Percentiles rank a stretch among this genome's conserved stretches.
These are phyloP conservation scores for Furcasterigmium sp. DNA, from an alignment of 2,329 filamentous ascomycete species.

Conservation along the genomic window DNA sequence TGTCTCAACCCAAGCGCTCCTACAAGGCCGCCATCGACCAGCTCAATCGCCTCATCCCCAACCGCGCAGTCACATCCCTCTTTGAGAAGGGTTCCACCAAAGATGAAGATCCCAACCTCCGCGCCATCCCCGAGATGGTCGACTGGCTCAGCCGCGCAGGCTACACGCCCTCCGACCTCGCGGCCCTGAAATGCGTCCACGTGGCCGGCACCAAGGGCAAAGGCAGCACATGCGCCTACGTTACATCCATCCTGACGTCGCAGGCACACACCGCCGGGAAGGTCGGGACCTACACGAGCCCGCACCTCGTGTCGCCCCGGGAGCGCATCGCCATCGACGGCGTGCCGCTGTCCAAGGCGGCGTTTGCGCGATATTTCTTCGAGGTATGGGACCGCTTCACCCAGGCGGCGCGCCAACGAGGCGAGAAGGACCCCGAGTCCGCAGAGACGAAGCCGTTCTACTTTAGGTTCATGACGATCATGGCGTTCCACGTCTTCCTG, in stretches of 20 bases:
- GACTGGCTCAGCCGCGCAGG: conserved; percentile 72
- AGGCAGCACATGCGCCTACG: conserved; percentile 80
- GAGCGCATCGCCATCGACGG: conserved; percentile 83
- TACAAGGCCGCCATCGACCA: conserved; percentile 10
- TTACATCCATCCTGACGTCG: conserved; percentile 64
- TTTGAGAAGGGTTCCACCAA: conserved; percentile 34
- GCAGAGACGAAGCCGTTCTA: conserved; percentile 75
- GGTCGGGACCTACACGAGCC: conserved; percentile 79
- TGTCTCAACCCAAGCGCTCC: conserved; percentile 3
- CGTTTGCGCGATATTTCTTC: conserved; percentile 76
- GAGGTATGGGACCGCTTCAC: conserved; percentile 69
- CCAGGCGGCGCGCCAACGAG: conserved; percentile 26
- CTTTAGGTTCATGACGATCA: conserved; percentile 84
- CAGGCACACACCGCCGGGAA: conserved; percentile 20
- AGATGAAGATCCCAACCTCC: conserved; percentile 54
- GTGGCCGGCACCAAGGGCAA: conserved; percentile 94
- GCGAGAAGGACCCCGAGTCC: conserved; percentile 41
- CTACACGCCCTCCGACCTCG: conserved; percentile 50
- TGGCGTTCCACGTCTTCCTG: conserved; percentile 82
- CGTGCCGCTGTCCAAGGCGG: conserved; percentile 57
- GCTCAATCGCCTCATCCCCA: conserved; percentile 12
- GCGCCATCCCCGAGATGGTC: conserved; percentile 76
- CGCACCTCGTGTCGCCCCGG: conserved; percentile 76
- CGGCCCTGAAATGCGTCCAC: conserved; percentile 57
- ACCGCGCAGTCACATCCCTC: conserved; percentile 11